Conservation (phyloP, 306 rosid genomes). For the Cicer cuneatum region DNA sequence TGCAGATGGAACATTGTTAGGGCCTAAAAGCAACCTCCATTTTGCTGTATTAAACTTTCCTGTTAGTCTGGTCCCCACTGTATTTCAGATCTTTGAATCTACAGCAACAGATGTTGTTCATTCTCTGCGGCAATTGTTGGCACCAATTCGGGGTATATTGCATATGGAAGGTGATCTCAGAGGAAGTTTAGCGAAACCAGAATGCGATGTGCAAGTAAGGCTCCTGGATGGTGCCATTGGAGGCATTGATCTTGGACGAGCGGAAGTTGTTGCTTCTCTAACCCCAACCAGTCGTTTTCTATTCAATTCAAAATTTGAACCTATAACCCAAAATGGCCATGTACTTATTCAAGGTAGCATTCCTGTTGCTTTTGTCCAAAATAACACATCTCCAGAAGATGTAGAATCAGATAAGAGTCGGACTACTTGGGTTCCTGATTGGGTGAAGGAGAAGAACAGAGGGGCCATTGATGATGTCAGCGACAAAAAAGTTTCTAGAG, state of each 20-base stretch:
- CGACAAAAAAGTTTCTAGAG: constrained; percentile 77
- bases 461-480: constrained; percentile 59
- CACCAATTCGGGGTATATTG: constrained; percentile 90
- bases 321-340: constrained; percentile 84
- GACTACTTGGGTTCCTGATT: constrained; percentile 77
- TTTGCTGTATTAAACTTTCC: constrained; percentile 93
- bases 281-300: constrained; percentile 90
- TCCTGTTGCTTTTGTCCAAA: constrained; percentile 81
- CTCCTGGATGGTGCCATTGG: constrained; percentile 95
- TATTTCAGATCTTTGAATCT: constrained; percentile 85
- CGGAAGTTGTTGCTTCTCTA: constrained; percentile 92
- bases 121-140: constrained; percentile 77
- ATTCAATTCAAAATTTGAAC: constrained; percentile 90
- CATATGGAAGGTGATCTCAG: constrained; percentile 99
- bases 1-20: constrained; percentile 93
- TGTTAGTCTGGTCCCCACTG: constrained; percentile 88
- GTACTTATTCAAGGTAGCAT: constrained; percentile 92
- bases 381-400: constrained; percentile 64
- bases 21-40: constrained; percentile 87
- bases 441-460: constrained; percentile 81
- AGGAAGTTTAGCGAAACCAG: constrained; percentile 93
- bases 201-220: constrained; percentile 96
- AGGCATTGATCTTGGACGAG: constrained; percentile 89
- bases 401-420: constrained; percentile 66
- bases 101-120: constrained; percentile 86